A percentile compares a stretch with the other conserved stretches of the same genome.
Evolutionary conservation across 176 grass and related monocot species (phyloP).

Genomic region (Raddia distichophylla): DNA sequence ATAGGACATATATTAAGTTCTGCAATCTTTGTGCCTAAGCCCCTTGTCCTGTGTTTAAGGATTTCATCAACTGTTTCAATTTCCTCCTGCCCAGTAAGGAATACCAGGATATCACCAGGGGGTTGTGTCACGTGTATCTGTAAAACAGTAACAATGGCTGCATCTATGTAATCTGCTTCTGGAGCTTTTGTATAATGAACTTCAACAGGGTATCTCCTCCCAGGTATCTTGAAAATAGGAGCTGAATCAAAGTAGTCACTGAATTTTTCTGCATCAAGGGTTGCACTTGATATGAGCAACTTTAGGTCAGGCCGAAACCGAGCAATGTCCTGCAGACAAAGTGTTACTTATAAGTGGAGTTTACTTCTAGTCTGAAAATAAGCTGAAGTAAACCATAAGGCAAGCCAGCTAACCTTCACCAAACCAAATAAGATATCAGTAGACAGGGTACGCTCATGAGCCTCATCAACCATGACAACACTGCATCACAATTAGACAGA

Average conservation of each 20-base stretch:
- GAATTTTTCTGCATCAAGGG: constrained; percentile 91
- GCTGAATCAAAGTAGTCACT: constrained; percentile 93
- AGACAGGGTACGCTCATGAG: constrained; percentile 91
- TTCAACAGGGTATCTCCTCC: constrained; percentile 77
- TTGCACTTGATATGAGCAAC: constrained; percentile 96
- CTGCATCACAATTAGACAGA: constrained; percentile 47
- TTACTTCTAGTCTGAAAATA: constrained; percentile 22
- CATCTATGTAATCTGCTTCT: constrained; percentile 97
- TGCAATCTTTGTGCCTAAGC: constrained; percentile 91
- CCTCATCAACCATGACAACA: constrained; percentile 98
- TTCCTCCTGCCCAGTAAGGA: constrained; percentile 93
- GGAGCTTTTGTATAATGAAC: constrained; percentile 93
- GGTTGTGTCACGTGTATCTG: constrained; percentile 95
- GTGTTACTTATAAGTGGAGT: constrained; percentile 17
- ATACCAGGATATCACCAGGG: constrained; percentile 87
- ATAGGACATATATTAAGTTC: constrained; percentile 94
- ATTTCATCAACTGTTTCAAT: constrained; percentile 98
- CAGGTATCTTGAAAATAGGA: constrained; percentile 94
- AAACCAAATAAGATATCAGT: constrained; percentile 98
- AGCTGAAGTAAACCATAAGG: constrained; percentile 18
- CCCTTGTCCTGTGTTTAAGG: constrained; percentile 83
- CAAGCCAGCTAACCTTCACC: constrained; percentile 66
- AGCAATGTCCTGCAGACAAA: constrained; percentile 76
- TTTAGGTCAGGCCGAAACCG: constrained; percentile 82
- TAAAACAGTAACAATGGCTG: constrained; percentile 87